Conservation (phyloP, 2,329 filamentous ascomycete genomes). For the Paraphoma chrysanthemicola region DNA sequence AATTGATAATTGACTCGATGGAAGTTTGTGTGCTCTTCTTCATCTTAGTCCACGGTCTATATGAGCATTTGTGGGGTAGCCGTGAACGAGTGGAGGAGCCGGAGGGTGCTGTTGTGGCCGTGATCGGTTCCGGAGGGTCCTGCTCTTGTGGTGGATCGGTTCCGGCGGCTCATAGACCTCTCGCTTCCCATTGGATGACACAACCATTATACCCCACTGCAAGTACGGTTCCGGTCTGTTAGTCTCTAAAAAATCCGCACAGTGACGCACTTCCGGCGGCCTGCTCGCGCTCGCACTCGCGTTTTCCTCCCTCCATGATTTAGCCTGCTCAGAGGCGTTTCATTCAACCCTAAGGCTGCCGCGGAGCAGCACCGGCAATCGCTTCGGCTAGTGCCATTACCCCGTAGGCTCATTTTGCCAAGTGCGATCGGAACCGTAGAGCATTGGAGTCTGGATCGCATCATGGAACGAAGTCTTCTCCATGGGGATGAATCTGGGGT, state of each 20-base stretch:
- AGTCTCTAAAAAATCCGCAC: background rate
- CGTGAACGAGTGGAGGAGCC: background rate
- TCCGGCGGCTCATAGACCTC: background rate
- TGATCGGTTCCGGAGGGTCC: background rate
- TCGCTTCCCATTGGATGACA: background rate
- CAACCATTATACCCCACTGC: background rate
- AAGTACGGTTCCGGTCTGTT: background rate
- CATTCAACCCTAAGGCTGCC: background rate
- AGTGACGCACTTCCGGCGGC: background rate
- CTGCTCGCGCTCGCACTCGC: background rate
- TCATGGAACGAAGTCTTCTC: slow-evolving; percentile 53
- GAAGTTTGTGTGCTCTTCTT: background rate
- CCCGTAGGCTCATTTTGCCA: background rate
- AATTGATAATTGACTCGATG: background rate
- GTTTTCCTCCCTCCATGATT: background rate
- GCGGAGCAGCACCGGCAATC: background rate
- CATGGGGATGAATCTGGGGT: slow-evolving; percentile 73
- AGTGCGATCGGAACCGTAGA: background rate
- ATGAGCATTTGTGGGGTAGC: background rate
- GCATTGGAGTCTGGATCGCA: slow-evolving; percentile 24
- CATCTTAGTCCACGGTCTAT: background rate
- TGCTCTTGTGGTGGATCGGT: background rate
- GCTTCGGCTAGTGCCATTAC: background rate
- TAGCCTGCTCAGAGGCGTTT: background rate
- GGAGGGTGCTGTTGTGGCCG: background rate